These are phyloP conservation scores for Lecanoromycetidae sp. DNA, from an alignment of 2,329 filamentous ascomycete genomes.

Conservation along the genomic window DNA sequence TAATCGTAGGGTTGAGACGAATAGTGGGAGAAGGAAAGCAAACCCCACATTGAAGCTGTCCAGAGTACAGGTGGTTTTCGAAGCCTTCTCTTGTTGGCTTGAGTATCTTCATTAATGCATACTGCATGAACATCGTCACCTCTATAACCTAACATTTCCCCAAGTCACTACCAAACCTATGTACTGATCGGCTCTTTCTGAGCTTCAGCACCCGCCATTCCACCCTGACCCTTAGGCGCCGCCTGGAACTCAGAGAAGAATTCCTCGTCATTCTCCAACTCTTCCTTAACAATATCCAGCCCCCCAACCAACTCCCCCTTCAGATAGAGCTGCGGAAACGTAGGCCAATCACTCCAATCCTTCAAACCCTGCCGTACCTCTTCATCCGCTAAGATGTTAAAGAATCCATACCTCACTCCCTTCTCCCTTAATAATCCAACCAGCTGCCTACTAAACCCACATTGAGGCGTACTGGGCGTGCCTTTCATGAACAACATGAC, in stretches of 20 bases:
- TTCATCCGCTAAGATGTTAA: constrained; percentile 96
- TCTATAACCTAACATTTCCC: neutral
- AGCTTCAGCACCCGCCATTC: constrained; percentile 19
- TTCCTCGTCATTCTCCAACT: constrained; percentile 68
- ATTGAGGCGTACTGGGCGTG: constrained; percentile 76
- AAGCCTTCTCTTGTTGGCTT: no score
- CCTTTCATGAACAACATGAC: constrained; percentile 99
- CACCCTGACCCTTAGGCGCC: constrained; percentile 22
- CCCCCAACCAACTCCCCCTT: constrained; percentile 84
- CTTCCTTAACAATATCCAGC: constrained; percentile 94
- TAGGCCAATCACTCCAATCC: constrained; percentile 84
- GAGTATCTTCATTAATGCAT: no score
- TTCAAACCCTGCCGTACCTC: constrained; percentile 94
- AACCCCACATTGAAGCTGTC: no score
- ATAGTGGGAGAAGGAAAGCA: no score
- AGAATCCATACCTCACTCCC: constrained; percentile 93
- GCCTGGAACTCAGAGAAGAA: constrained; percentile 66
- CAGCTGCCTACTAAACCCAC: constrained; percentile 83
- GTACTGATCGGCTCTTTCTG: constrained; percentile 15
- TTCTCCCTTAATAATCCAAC: constrained; percentile 79
- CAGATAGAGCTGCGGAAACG: constrained; percentile 89
- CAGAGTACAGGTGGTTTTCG: no score
- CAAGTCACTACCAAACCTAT: neutral
- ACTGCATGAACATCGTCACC: neutral
- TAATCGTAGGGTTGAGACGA: no score